Conservation (phyloP, 2,329 filamentous ascomycete species). For the Corynespora cassiicola region DNA sequence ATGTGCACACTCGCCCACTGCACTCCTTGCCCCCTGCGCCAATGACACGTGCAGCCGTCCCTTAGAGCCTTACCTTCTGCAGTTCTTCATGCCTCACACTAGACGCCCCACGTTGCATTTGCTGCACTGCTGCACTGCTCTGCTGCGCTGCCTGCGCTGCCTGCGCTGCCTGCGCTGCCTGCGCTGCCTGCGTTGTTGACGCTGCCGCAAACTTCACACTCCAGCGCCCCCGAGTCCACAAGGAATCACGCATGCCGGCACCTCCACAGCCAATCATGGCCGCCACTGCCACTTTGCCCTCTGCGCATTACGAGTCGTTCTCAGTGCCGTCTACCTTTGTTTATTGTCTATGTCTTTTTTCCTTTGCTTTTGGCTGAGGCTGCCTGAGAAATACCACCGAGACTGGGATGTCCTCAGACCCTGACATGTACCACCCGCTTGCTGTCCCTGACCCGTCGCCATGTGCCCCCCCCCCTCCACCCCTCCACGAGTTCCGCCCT, state of each 20-base stretch:
- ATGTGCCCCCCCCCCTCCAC: slow-evolving; percentile 13
- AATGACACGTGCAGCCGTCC: slow-evolving; percentile 25
- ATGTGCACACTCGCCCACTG: slow-evolving; percentile 9
- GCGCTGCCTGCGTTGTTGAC: slow-evolving; percentile 18
- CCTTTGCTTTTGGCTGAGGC: slow-evolving; percentile 8
- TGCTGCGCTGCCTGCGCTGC: too few species aligned
- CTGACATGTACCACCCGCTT: neutral
- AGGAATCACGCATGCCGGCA: slow-evolving; percentile 6
- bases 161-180: too few species aligned
- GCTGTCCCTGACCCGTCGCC: slow-evolving; percentile 14
- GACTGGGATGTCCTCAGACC: slow-evolving; percentile 9
- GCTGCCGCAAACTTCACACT: slow-evolving; percentile 23
- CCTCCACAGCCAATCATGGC: slow-evolving; percentile 7
- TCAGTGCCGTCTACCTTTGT: neutral
- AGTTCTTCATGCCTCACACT: slow-evolving; percentile 26
- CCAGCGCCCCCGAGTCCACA: too few species aligned
- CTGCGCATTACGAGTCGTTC: slow-evolving; percentile 18
- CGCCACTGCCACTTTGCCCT: slow-evolving; percentile 2
- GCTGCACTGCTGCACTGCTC: too few species aligned
- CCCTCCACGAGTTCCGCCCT: slow-evolving; percentile 18
- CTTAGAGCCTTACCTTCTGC: slow-evolving; percentile 24
- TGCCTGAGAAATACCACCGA: slow-evolving; percentile 1
- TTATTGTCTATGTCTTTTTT: too few species aligned
- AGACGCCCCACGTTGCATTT: slow-evolving; percentile 9
- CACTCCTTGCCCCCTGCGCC: slow-evolving; percentile 14